Evolutionary conservation across 257 asterid genomes (phyloP).

Genomic region (Solanum habrochaites): DNA sequence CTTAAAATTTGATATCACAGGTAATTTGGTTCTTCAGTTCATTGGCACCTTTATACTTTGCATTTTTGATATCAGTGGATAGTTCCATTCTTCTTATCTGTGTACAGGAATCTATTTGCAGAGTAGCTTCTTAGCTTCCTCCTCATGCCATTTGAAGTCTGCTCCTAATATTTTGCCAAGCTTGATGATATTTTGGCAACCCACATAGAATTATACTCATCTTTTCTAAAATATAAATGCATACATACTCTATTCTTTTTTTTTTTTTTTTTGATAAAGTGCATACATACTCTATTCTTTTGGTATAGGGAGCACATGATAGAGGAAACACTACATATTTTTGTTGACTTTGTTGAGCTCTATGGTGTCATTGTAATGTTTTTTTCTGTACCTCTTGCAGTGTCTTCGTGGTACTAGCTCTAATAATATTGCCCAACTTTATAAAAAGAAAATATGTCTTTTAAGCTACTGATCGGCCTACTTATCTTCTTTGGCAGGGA

Average conservation of each 20-base stretch:
- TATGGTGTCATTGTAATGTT: not conserved
- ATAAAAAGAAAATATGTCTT: not conserved
- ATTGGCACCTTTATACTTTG: not conserved
- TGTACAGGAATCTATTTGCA: not conserved
- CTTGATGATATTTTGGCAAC: not conserved
- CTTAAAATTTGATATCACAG: not conserved
- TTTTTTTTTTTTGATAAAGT: no score
- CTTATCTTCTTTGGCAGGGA: conserved; percentile 32
- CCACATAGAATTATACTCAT: not conserved
- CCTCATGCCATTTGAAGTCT: not conserved
- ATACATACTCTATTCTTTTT: not conserved
- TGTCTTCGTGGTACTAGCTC: not conserved
- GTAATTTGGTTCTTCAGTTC: not conserved
- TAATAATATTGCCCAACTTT: not conserved
- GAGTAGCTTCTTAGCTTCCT: not conserved
- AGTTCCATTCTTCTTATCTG: not conserved
- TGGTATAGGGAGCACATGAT: not conserved
- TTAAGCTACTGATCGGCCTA: not conserved
- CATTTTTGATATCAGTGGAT: not conserved
- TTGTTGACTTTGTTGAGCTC: not conserved
- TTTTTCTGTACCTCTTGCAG: not conserved
- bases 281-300: not conserved
- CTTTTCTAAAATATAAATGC: not conserved
- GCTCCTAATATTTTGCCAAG: not conserved
- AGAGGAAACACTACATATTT: not conserved